These are phyloP conservation scores for Leccinellum rugosiceps DNA, from an alignment of 768 basidiomycete genomes.

Conservation along the genomic window DNA sequence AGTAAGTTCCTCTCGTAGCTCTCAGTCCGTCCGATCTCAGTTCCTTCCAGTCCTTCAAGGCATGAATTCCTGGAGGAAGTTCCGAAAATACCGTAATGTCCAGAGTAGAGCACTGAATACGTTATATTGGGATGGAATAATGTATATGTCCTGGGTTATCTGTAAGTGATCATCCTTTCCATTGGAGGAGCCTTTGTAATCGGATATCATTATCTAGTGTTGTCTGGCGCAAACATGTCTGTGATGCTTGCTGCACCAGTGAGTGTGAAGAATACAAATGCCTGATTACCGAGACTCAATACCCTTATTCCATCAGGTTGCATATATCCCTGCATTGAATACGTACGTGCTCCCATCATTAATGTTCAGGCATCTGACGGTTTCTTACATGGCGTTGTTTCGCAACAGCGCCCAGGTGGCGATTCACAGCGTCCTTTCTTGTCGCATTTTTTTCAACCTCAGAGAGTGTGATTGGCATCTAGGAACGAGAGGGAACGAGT, in stretches of 20 bases:
- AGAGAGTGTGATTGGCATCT: constrained; percentile 10
- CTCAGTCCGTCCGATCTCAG: neutral
- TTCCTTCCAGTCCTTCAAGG: constrained; percentile 21
- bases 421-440: constrained; percentile 24
- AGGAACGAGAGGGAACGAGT: neutral
- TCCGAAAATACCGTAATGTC: constrained; percentile 18
- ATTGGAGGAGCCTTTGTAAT: neutral
- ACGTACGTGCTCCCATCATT: constrained; percentile 17
- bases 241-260: constrained; percentile 20
- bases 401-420: constrained; percentile 27
- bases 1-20: constrained; percentile 3
- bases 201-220: constrained; percentile 1
- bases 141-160: constrained; percentile 25
- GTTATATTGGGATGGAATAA: constrained; percentile 27
- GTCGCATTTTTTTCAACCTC: constrained; percentile 5
- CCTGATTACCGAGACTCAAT: neutral
- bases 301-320: constrained; percentile 2
- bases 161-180: constrained; percentile 1
- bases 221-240: constrained; percentile 15
- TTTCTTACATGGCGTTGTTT: constrained; percentile 3
- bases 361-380: too few relatives aligned
- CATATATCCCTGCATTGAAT: constrained; percentile 15
- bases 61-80: constrained; percentile 24
- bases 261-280: neutral
- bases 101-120: constrained; percentile 19